Percentiles rank a stretch among this genome's conserved stretches.
Evolutionary conservation across 2,329 filamentous ascomycete species (phyloP).

Genomic region (Plectosphaerella sp.): DNA sequence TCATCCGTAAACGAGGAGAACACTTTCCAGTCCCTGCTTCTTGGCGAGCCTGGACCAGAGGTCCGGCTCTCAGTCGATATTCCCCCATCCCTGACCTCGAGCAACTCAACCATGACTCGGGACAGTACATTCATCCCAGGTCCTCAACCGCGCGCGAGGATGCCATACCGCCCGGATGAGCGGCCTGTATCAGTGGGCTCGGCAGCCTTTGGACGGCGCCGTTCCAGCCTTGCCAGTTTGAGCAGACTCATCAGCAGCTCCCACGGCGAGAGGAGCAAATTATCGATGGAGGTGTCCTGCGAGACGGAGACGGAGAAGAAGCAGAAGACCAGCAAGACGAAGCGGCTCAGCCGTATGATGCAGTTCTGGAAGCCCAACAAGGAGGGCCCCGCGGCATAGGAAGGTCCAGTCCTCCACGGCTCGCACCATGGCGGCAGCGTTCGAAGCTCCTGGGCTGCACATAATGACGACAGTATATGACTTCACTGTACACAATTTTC

Average conservation of each 20-base stretch:
- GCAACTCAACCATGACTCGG: conserved; percentile 71
- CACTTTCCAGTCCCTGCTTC: conserved; percentile 63
- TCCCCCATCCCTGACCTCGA: conserved; percentile 70
- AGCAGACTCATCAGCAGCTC: conserved; percentile 72
- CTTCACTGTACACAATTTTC: conserved; percentile 1
- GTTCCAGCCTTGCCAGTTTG: conserved; percentile 72
- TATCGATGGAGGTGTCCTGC: conserved; percentile 62
- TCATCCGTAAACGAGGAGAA: conserved; percentile 71
- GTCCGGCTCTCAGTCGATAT: conserved; percentile 68
- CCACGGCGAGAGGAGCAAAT: conserved; percentile 70
- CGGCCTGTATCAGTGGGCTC: conserved; percentile 60
- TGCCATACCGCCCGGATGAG: conserved; percentile 43
- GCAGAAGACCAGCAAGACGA: conserved; percentile 58
- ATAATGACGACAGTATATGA: background rate
- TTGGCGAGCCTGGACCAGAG: conserved; percentile 72
- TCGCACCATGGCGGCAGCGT: background rate
- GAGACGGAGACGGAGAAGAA: conserved; percentile 55
- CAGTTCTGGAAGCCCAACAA: conserved; percentile 71
- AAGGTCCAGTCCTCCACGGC: background rate
- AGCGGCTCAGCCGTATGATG: conserved; percentile 69
- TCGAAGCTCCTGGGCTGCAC: background rate
- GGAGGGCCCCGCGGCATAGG: conserved; percentile 21
- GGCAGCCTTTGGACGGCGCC: conserved; percentile 61
- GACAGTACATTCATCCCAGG: conserved; percentile 51
- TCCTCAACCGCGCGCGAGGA: conserved; percentile 23